These are phyloP conservation scores for Pichia deserticola DNA, from an alignment of 805 yeast genomes.

Conservation along the genomic window DNA sequence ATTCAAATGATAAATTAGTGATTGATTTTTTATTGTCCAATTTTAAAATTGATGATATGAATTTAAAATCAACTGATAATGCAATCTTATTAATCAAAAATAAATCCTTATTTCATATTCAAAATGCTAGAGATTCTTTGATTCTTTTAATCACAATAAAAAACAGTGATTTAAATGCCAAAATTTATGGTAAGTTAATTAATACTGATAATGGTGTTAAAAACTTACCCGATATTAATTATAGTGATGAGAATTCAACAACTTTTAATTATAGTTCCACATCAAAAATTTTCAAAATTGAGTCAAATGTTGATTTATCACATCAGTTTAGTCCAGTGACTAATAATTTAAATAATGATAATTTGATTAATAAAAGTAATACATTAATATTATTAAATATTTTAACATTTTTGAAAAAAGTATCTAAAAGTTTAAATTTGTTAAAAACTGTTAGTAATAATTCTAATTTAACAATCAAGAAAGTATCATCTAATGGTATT, in stretches of 20 bases:
- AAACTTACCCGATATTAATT: constrained; percentile 21
- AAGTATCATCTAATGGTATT: constrained; percentile 23
- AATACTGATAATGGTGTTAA: constrained; percentile 18
- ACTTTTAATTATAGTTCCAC: constrained; percentile 19
- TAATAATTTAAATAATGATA: background rate
- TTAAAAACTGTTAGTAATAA: constrained; percentile 25
- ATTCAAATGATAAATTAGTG: constrained; percentile 15
- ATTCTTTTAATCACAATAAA: constrained; percentile 25
- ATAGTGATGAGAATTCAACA: constrained; percentile 19
- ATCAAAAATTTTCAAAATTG: constrained; percentile 25
- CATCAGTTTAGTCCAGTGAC: constrained; percentile 13
- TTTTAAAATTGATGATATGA: constrained; percentile 17
- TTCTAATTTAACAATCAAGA: constrained; percentile 19
- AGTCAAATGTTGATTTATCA: constrained; percentile 20
- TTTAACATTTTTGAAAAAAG: constrained; percentile 21
- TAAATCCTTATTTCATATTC: constrained; percentile 29
- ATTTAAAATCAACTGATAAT: constrained; percentile 15
- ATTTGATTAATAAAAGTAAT: background rate
- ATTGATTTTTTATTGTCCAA: constrained; percentile 19
- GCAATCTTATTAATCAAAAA: constrained; percentile 30
- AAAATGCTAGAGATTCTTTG: constrained; percentile 30
- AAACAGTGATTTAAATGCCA: constrained; percentile 25
- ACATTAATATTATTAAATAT: constrained; percentile 17
- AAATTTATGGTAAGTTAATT: constrained; percentile 28
- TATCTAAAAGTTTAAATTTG: constrained; percentile 24